Evolutionary conservation across 108 stramenopile genomes (phyloP), one percentile per base, ranked within the genome.

Genomic region (Cyclotella atomus): DNA sequence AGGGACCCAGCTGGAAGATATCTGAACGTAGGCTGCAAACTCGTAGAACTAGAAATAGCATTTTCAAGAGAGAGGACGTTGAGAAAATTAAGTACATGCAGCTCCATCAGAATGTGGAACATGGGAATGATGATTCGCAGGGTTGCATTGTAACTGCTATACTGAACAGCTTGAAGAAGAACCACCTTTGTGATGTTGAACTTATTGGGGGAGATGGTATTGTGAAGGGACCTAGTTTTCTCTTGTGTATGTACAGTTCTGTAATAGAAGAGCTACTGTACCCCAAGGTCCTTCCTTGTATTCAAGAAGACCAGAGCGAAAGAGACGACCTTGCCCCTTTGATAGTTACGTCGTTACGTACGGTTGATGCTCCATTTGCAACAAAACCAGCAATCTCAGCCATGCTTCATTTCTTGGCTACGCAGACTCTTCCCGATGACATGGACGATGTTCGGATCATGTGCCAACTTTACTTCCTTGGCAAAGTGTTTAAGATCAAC

Each of bases 101-200:
- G 12, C 38, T 41, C 38, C 6, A 41, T 10, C 4, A 19, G 4
- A n/a, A 10, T 9, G 47, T 4, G n/a, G n/a, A 49, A 49, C 4
- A 10, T 9, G 49, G 53, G 21, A 4, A 28, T 3, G 16, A 28
- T 55, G 23, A 29, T 25, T 5, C 25, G 6, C 38, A 57, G 2
- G 14, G 33, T 15, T n/a, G 33, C 28, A 25, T 65, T 41, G 52
- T 50, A 49, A 35, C 62, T 12, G 28, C 62, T 27, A 33, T 73
- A 44, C 24, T 73, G 50, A 36, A 44, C 24, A 64, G 72, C 38
- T 55, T 73, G 36, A 55, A 43, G 29, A 73, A 64, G 63, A 41
- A 17, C n/a, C 53, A 62, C 52, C 62, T 73, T 12, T 73, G 72
- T 56, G 72, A 73, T 65, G 43, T 65, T 32, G 27, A 35, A 41